Conservation (phyloP, 108 stramenopile genomes). For the Schizochytrium sp. region DNA sequence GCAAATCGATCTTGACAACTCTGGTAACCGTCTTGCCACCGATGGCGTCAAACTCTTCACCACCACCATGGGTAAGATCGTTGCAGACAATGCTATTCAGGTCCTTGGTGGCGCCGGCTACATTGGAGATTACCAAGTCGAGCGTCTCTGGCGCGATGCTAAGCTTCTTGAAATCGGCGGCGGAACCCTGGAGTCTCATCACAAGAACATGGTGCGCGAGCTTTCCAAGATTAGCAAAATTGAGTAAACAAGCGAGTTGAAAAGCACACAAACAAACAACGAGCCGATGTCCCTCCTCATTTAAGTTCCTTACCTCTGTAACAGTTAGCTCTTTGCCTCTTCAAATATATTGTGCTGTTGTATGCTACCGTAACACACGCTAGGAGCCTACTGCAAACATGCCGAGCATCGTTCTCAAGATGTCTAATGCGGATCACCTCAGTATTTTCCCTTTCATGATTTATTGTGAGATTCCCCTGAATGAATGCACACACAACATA, state of each 20-base stretch:
- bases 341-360: no score
- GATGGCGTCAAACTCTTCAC: conserved; percentile 98
- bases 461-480: no score
- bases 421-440: no score
- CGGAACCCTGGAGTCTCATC: conserved; percentile 97
- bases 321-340: no score
- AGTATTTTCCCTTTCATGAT: no score
- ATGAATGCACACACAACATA: no score
- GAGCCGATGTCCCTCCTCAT: neutral
- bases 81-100: conserved; percentile 97
- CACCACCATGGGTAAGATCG: conserved; percentile 92
- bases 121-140: conserved; percentile 96
- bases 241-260: conserved; percentile 4
- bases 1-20: conserved; percentile 81
- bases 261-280: neutral
- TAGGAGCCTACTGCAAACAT: no score
- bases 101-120: conserved; percentile 98
- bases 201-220: conserved; percentile 93
- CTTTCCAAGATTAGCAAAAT: conserved; percentile 52
- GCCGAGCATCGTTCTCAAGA: no score
- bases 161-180: conserved; percentile 99
- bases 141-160: conserved; percentile 96
- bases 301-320: neutral
- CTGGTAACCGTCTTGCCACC: conserved; percentile 84
- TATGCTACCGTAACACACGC: no score